Evolutionary conservation across 1,284 basidiomycete species (phyloP), one percentile per base, ranked within the genome.

Genomic region (Apiotrichum akiyoshidainum): DNA sequence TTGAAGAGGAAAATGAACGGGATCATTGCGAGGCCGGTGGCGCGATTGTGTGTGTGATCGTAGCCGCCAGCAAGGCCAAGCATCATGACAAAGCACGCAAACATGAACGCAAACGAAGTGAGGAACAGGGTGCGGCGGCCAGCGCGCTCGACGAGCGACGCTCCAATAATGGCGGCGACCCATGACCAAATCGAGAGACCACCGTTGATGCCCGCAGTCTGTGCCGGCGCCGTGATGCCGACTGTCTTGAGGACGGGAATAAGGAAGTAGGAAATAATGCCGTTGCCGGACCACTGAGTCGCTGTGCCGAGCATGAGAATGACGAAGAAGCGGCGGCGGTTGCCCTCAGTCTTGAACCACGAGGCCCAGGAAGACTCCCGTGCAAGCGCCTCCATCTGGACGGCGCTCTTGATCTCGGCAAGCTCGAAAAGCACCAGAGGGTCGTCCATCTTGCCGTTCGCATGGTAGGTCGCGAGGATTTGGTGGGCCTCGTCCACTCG

Each of bases 1-100:
- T 84, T 86, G 72, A 85, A 87, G 10, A 87, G 56, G 73, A 87
- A 89, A 68, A 89, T 84, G 75, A 87, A 81, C 16, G 85, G 85
- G 63, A 88, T 82, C n/a, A 81, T 77, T 2, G 80, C 78, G 56
- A 60, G 34, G 16, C 64, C 63, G 3, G 57, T 53, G 2, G 80
- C 78, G 0, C 60, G 55, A n/a, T 70, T 53, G 46, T 74, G 69
- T 6, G 76, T 75, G 46, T 78, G 66, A 2, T 72, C 74, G 63
- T 79, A 81, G 19, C 75, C 73, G 2, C 82, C 83, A 53, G 82
- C 83, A 0, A 83, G 80, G 35, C 88, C 55, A n/a, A 84, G 72
- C 85, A 90, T 90, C 66, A 85, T 83, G 31, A 68, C 67, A 21
- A 80, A 81, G 0, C 85, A 87, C 41, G 78, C 76, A 50, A 87